A percentile compares a stretch with the other conserved stretches of the same genome.
phyloP scores from a whole-genome alignment of 2,329 filamentous ascomycete genomes.

The Phialophora tarda region DNA sequence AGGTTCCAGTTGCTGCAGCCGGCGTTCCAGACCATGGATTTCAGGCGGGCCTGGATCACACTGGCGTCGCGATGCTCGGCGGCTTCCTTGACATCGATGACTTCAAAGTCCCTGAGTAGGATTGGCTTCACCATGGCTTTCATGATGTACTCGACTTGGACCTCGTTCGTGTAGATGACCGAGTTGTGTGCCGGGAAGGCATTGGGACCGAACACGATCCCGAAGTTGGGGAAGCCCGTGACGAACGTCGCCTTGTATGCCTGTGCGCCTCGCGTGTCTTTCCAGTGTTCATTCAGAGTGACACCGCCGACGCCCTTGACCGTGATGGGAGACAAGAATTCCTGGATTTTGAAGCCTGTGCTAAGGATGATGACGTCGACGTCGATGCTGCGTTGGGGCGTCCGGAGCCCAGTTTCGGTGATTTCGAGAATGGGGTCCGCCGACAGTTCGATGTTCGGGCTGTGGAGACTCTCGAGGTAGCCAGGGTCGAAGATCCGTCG shows the following conservation, averaged over 20 bases:
- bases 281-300: constrained; percentile 43
- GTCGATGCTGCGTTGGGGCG: not conserved
- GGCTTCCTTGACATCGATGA: constrained; percentile 56
- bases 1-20: constrained; percentile 59
- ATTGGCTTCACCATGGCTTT: constrained; percentile 61
- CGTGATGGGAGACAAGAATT: constrained; percentile 46
- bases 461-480: constrained; percentile 62
- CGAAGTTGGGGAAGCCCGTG: constrained; percentile 68
- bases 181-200: constrained; percentile 65
- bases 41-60: constrained; percentile 54
- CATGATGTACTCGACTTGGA: constrained; percentile 64
- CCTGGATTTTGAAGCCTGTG: constrained; percentile 46
- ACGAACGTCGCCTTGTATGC: constrained; percentile 53
- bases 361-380: constrained; percentile 46
- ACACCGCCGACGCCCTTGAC: constrained; percentile 41
- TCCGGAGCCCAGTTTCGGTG: constrained; percentile 16
- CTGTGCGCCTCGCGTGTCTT: constrained; percentile 42
- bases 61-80: constrained; percentile 54
- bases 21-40: constrained; percentile 56
- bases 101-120: constrained; percentile 51
- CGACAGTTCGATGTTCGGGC: constrained; percentile 60
- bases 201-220: constrained; percentile 65
- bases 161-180: constrained; percentile 65
- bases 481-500: constrained; percentile 64
- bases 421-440: constrained; percentile 15